phyloP scores from a whole-genome alignment of 2,329 filamentous ascomycete genomes.

The Exserohilum turcica region DNA sequence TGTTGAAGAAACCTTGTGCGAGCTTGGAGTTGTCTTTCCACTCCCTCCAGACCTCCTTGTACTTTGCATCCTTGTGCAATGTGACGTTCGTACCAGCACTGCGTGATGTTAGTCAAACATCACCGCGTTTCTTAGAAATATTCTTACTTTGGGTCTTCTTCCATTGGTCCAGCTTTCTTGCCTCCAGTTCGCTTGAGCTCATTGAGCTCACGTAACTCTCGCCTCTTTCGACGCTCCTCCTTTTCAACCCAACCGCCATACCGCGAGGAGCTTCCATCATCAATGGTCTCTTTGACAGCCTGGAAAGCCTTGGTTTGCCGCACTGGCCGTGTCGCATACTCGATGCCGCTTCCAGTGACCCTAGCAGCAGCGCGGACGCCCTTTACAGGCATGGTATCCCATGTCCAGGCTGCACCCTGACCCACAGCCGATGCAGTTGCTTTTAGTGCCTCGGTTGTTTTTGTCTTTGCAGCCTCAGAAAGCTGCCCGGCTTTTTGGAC shows the following conservation, averaged over 20 bases:
- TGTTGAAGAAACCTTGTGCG: conserved; percentile 83
- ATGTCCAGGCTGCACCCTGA: conserved; percentile 92
- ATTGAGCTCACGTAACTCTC: conserved; percentile 73
- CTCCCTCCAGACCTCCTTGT: conserved; percentile 98
- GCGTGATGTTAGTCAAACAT: conserved; percentile 16
- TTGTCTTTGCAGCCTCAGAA: conserved; percentile 79
- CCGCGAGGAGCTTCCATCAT: conserved; percentile 92
- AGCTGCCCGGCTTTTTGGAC: conserved; percentile 84
- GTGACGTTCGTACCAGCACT: conserved; percentile 95
- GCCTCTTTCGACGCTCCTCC: conserved; percentile 82
- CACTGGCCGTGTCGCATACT: conserved; percentile 93
- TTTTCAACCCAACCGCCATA: conserved; percentile 98
- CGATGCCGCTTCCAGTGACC: conserved; percentile 82
- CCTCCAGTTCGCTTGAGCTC: conserved; percentile 59
- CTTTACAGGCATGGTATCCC: conserved; percentile 93
- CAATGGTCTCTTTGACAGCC: conserved; percentile 90
- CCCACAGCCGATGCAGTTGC: conserved; percentile 84
- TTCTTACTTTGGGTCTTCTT: conserved; percentile 86
- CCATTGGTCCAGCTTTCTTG: conserved; percentile 61
- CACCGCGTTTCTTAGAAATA: not conserved
- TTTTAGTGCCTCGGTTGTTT: conserved; percentile 80
- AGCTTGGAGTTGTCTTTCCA: conserved; percentile 90
- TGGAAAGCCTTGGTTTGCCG: conserved; percentile 94
- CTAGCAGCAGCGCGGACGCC: conserved; percentile 85
- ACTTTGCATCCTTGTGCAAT: conserved; percentile 93